phyloP scores from a whole-genome alignment of 192 early-diverging fungal species.

The Funneliformis mosseae region DNA sequence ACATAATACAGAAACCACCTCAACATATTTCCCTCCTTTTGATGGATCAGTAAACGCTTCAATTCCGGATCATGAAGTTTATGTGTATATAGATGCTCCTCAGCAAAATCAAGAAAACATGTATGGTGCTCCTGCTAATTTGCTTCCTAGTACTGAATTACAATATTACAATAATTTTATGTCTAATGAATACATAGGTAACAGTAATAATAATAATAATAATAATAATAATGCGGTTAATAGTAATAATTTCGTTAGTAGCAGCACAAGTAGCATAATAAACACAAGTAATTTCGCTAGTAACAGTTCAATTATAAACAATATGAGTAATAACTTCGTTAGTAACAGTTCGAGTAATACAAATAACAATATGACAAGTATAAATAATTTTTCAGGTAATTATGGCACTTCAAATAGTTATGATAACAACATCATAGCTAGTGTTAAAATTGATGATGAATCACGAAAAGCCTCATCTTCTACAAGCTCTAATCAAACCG shows the following conservation, averaged over 20 bases:
- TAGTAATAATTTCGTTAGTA: not conserved
- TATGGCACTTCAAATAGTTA: not conserved
- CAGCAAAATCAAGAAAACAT: not conserved
- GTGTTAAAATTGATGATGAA: not conserved
- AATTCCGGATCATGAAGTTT: constrained; percentile 23
- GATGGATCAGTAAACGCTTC: constrained; percentile 2
- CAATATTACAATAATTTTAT: not conserved
- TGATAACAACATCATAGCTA: not conserved
- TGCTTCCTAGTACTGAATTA: not conserved
- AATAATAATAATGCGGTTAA: not conserved
- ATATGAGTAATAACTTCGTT: not conserved
- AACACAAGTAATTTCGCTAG: not conserved
- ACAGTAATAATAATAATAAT: not conserved
- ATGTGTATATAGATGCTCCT: constrained; percentile 2
- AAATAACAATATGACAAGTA: not conserved
- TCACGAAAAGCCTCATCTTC: not conserved
- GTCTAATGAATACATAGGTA: not conserved
- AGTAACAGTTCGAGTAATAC: not conserved
- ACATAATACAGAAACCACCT: not conserved
- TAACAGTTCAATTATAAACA: not conserved
- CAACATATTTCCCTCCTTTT: constrained; percentile 1
- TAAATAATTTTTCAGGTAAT: not conserved
- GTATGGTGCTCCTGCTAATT: not conserved
- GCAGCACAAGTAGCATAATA: not conserved
- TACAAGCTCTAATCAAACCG: not conserved